A percentile compares a stretch with the other conserved stretches of the same genome.
Conservation (phyloP, 768 basidiomycete genomes). For the Suillus bovinus region DNA sequence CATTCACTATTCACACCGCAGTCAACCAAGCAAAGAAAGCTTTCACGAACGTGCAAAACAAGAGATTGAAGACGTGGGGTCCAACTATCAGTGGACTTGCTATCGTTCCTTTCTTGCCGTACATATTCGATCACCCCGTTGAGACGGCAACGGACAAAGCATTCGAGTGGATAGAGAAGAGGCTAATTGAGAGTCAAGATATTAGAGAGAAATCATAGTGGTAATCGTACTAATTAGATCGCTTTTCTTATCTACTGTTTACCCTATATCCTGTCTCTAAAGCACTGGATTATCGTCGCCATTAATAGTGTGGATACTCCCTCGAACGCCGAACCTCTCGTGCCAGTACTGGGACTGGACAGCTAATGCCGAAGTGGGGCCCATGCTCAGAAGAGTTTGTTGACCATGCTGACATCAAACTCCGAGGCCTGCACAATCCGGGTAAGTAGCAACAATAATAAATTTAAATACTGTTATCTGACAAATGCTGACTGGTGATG, state of each 20-base stretch:
- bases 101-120: constrained; percentile 73
- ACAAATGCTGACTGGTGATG: neutral
- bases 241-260: neutral
- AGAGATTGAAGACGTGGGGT: constrained; percentile 67
- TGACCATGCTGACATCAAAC: neutral
- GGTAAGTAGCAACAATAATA: neutral
- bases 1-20: constrained; percentile 82
- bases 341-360: neutral
- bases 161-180: constrained; percentile 70
- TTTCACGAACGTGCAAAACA: constrained; percentile 58
- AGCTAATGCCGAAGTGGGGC: neutral
- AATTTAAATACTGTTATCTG: neutral
- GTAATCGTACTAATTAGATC: constrained; percentile 19
- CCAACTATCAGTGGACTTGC: constrained; percentile 74
- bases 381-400: neutral
- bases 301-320: too few relatives aligned
- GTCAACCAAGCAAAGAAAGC: constrained; percentile 73
- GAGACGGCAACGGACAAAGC: constrained; percentile 65
- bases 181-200: constrained; percentile 44
- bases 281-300: neutral
- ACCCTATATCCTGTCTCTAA: neutral
- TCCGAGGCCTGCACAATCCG: neutral
- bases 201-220: constrained; percentile 33
- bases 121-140: constrained; percentile 78
- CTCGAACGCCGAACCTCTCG: neutral